A percentile compares a stretch with the other conserved stretches of the same genome.
phyloP scores from a whole-genome alignment of 1,139 yeast species.

The Pichia sp. region DNA sequence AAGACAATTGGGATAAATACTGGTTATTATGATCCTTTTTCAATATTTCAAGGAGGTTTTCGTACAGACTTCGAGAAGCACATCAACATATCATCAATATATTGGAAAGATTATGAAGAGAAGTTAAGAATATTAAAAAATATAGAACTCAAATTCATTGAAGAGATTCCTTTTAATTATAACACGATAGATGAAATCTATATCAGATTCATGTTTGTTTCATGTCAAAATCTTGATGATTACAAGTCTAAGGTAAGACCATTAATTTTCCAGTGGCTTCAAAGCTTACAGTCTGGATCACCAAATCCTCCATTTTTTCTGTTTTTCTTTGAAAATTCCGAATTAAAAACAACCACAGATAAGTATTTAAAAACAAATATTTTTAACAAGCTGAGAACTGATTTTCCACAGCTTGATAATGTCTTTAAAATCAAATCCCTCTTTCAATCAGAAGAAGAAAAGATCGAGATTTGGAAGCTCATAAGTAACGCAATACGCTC shows the following conservation, averaged over 20 bases:
- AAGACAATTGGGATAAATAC: constrained; percentile 14
- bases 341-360: constrained; percentile 22
- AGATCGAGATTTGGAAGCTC: constrained; percentile 44
- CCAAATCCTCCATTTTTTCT: constrained; percentile 62
- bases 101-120: constrained; percentile 59
- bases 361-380: constrained; percentile 49
- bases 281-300: constrained; percentile 36
- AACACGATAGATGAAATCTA: constrained; percentile 34
- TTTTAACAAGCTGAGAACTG: constrained; percentile 58
- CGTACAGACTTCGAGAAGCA: constrained; percentile 43
- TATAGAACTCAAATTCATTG: constrained; percentile 51
- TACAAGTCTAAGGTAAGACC: constrained; percentile 79
- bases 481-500: constrained; percentile 42
- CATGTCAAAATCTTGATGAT: constrained; percentile 58
- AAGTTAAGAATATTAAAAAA: constrained; percentile 62
- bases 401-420: constrained; percentile 43
- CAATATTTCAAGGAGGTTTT: constrained; percentile 47
- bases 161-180: constrained; percentile 44
- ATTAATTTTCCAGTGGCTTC: constrained; percentile 73
- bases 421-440: constrained; percentile 37
- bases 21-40: constrained; percentile 85
- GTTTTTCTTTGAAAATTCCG: constrained; percentile 42
- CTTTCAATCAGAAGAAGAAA: constrained; percentile 33
- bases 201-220: constrained; percentile 61
- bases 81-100: constrained; percentile 66